phyloP scores from a whole-genome alignment of 495 filamentous ascomycete species.

The Tuber calosporum region DNA sequence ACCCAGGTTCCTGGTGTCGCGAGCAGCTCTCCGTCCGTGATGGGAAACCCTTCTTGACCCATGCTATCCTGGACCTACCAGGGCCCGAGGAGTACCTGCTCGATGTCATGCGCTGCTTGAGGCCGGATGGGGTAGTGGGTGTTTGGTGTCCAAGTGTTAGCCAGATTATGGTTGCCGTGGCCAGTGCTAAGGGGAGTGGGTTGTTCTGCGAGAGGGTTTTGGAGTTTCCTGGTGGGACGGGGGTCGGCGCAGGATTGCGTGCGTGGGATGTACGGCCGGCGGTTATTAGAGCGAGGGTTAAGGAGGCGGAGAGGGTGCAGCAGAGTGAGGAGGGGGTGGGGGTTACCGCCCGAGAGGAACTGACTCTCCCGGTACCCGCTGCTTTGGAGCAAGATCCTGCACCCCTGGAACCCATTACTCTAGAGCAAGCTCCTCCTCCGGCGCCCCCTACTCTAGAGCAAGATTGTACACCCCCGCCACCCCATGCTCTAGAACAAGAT shows the following conservation, averaged over 20 bases:
- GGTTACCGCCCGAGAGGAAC: conserved; percentile 1
- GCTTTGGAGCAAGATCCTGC: conserved; percentile 13
- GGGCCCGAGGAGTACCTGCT: conserved; percentile 53
- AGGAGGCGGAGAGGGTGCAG: background rate
- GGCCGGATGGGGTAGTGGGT: conserved; percentile 54
- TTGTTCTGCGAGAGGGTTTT: conserved; percentile 57
- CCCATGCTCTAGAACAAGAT: too few species aligned
- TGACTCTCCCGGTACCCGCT: conserved; percentile 5
- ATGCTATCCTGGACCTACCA: conserved; percentile 66
- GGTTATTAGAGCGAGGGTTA: conserved; percentile 46
- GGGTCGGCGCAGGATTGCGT: conserved; percentile 52
- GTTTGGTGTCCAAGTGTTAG: conserved; percentile 71
- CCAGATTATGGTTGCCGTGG: conserved; percentile 57
- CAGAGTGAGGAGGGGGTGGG: background rate
- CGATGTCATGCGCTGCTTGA: conserved; percentile 52
- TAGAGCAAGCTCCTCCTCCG: conserved; percentile 14
- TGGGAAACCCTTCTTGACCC: conserved; percentile 56
- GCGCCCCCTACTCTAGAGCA: too few species aligned
- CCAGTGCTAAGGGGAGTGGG: conserved; percentile 50
- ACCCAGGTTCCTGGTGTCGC: conserved; percentile 56
- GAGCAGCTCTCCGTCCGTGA: conserved; percentile 45
- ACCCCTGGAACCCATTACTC: too few species aligned
- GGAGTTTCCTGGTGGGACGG: conserved; percentile 53
- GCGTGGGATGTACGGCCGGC: conserved; percentile 57
- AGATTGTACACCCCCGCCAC: too few species aligned